Base-by-base conservation (phyloP, 2,329 filamentous ascomycete genomes). In the Chrysoporthe austroafricana region DNA sequence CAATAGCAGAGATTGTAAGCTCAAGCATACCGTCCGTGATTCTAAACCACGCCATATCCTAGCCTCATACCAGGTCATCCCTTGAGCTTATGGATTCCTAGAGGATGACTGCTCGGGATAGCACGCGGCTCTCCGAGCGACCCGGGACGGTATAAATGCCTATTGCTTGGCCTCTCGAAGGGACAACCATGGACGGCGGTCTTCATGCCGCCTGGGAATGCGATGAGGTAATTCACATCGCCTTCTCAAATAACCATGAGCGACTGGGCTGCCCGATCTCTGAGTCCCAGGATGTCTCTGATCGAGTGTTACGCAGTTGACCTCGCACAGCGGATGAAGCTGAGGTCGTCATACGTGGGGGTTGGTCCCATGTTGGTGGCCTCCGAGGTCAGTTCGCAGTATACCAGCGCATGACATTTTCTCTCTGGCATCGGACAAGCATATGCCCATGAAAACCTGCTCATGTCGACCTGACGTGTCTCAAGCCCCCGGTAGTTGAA, bases 271-370 rank as follows among this genome's bases (percentile, higher is more conserved):
- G 58, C 42, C 59, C 34, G 7, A 16, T 21, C 50, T 58, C 4
- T 16, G 8, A 36, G 58, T 59, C 50, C 14, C 43, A 43, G 14
- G 4, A 34, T 64, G 61, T 69, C 61, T 69, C 50, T 69, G 67
- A 67, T 69, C 67, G 58, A 67, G 67, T 69, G 43, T 48, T 39
- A 69, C 67, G 64, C 39, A 32, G 9, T 59, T 5, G 34, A 50
- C 48, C 32, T 42, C 64, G 54, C 64, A 50, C 61, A 63, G 42
- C 21, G 46, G 60, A 63, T 48, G 44, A 57, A 36, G 42, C 9
- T 44, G 56, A 13, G 46, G 54, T n/a, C 34, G 60, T 50, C 26
- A 63, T 52, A 54, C n/a, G 6, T 7, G 18, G 11, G 16, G 13
- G 32, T 16, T 54, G 34, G 18, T 36, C 39, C 34, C n/a, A 63